These are phyloP conservation scores for Metarhizium robertsii DNA, from an alignment of 2,329 filamentous ascomycete species.

Conservation along the genomic window DNA sequence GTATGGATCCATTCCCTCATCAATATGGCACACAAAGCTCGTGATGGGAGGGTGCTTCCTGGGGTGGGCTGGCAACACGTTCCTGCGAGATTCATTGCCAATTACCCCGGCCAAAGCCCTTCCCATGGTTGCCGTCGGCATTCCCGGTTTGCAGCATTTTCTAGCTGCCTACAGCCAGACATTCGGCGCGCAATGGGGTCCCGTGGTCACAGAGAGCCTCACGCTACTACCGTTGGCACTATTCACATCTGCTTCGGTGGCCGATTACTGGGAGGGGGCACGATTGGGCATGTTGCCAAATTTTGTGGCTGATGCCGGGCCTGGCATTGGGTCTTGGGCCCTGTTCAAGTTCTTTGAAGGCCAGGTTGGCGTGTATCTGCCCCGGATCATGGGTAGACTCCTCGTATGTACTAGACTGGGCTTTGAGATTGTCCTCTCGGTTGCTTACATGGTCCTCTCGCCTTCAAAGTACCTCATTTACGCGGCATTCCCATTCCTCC, in stretches of 20 bases:
- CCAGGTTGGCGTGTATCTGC: conserved; percentile 28
- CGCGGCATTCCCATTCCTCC: conserved; percentile 62
- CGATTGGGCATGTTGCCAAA: conserved; percentile 45
- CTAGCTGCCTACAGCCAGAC: conserved; percentile 57
- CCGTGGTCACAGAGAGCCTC: conserved; percentile 62
- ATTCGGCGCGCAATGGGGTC: conserved; percentile 63
- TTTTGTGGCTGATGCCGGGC: conserved; percentile 52
- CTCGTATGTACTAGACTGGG: conserved; percentile 62
- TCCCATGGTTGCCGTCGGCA: conserved; percentile 65
- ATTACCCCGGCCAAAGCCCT: conserved; percentile 44
- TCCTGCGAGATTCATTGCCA: conserved; percentile 36
- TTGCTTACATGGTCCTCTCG: conserved; percentile 53
- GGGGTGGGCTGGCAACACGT: conserved; percentile 61
- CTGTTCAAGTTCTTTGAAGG: conserved; percentile 48
- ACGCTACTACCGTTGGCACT: conserved; percentile 62
- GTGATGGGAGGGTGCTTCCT: conserved; percentile 58
- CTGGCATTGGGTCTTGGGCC: conserved; percentile 57
- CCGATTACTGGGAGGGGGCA: conserved; percentile 53
- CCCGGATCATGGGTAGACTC: conserved; percentile 48
- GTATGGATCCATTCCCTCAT: conserved; percentile 75
- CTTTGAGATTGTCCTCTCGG: conserved; percentile 58
- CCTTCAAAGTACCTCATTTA: conserved; percentile 61
- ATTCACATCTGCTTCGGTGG: conserved; percentile 55
- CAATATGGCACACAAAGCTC: conserved; percentile 59
- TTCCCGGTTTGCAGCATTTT: conserved; percentile 63